A percentile compares a stretch with the other conserved stretches of the same genome.
phyloP scores from a whole-genome alignment of 768 basidiomycete genomes.

The Harrya chromipes region DNA sequence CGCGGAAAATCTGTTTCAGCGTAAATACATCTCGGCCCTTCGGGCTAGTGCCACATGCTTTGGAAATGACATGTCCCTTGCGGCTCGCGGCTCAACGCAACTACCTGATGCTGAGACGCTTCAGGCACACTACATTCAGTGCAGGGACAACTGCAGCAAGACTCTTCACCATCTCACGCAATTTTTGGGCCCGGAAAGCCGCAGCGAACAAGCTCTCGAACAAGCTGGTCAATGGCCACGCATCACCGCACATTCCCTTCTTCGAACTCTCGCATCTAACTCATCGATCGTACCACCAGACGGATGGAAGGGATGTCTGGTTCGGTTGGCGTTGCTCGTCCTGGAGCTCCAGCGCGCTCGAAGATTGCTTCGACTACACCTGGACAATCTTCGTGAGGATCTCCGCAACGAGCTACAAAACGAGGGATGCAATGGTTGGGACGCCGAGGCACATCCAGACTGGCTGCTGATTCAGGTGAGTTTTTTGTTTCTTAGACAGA shows the following conservation, averaged over 20 bases:
- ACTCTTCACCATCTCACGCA: background rate
- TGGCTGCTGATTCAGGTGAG: constrained; percentile 46
- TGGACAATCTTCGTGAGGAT: constrained; percentile 27
- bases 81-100: background rate
- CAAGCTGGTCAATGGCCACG: constrained; percentile 38
- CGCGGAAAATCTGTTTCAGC: constrained; percentile 12
- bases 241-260: constrained; percentile 29
- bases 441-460: constrained; percentile 27
- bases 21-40: constrained; percentile 9
- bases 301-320: constrained; percentile 32
- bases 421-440: constrained; percentile 20
- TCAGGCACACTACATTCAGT: constrained; percentile 5
- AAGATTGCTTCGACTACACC: constrained; percentile 30
- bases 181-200: constrained; percentile 12
- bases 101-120: constrained; percentile 4
- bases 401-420: constrained; percentile 28
- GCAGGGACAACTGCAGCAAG: constrained; percentile 2
- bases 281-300: constrained; percentile 12
- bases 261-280: constrained; percentile 30
- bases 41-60: constrained; percentile 7
- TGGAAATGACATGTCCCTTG: background rate
- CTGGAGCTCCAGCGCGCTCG: constrained; percentile 37
- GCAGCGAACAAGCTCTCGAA: constrained; percentile 16
- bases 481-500: background rate
- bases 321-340: constrained; percentile 26